These are phyloP conservation scores for Colletotrichum sublineola DNA, from an alignment of 2,329 filamentous ascomycete species.

Conservation along the genomic window DNA sequence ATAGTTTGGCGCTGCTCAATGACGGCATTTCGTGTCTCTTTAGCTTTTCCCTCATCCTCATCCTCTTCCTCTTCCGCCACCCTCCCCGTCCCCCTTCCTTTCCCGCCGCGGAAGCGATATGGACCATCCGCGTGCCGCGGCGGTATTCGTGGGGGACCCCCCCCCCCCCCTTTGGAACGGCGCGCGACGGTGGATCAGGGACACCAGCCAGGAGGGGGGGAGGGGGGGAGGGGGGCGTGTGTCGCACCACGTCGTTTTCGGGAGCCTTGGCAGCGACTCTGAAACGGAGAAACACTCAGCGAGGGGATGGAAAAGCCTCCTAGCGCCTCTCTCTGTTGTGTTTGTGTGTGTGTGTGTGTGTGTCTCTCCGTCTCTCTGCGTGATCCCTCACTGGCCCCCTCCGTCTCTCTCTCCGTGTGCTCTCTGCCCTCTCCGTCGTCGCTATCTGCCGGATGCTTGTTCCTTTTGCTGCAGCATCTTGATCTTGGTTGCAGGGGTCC, in stretches of 20 bases:
- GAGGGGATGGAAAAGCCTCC: not conserved
- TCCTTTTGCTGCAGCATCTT: not conserved
- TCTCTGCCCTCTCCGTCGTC: not conserved
- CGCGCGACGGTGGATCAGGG: constrained; percentile 10
- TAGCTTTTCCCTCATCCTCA: too few relatives aligned
- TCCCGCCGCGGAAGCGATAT: too few relatives aligned
- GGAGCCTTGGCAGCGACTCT: constrained; percentile 33
- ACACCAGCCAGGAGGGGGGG: not conserved
- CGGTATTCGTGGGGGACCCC: too few relatives aligned
- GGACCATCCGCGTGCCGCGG: too few relatives aligned
- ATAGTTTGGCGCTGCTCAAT: too few relatives aligned
- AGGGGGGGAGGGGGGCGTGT: not conserved
- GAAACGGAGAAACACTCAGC: constrained; percentile 38
- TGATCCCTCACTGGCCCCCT: not conserved
- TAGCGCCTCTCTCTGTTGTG: too few relatives aligned
- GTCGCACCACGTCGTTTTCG: constrained; percentile 36
- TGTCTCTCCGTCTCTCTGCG: not conserved
- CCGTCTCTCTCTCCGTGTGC: not conserved
- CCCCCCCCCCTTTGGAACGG: too few relatives aligned
- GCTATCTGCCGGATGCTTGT: not conserved
- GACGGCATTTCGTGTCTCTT: too few relatives aligned
- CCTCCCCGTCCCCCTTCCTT: too few relatives aligned
- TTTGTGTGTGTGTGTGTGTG: not conserved
- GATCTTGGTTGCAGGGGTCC: not conserved
- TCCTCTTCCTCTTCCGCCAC: too few relatives aligned